Base-by-base conservation (phyloP, 768 basidiomycete species). In the Tricholoma bakamatsutake region DNA sequence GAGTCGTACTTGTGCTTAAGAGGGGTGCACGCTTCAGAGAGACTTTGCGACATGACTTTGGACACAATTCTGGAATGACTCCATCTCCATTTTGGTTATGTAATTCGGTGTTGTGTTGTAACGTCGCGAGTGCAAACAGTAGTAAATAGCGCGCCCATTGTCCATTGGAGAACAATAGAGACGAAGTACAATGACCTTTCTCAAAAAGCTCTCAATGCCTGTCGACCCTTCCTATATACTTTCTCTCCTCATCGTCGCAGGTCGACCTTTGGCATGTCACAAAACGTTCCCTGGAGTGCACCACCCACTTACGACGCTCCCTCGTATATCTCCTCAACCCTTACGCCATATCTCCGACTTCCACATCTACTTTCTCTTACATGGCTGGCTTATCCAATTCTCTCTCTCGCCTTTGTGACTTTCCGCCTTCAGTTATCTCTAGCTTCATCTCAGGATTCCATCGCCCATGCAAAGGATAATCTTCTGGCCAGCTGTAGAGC, bases 341-440 rank as follows among this genome's bases (percentile, higher is more conserved):
- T 94, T 55, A 85, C 79, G 57, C 90, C 93, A 7, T 95, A 95
- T 69, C 85, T 98, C 49, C 79, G 84, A 60, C 86, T 94, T 34
- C 78, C 84, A 28, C 85, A 95, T 64, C 79, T 93, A 46, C 80
- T 96, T 30, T 92, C 93, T 21, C 81, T 96, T 11, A 80, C 90
- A 66, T 90, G 93, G 87, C 87, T 98, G 37, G 91, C 93, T 8
- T 93, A 92, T 61, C 93, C 93, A 31, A 85, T 97, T 28, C 73
- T 96, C 40, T 95, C 93, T 24, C 83, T 98, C 56, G 68, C 93
- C 60, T 90, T 98, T 66, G 82, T 95, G 68, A 87, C 87, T 33
- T 92, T 93, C 65, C 82, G 91, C 53, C 80, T 97, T 37, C 80
- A 86, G 57, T 67, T 89, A 10, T 91, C 93, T 24, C 79, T 88